Evolutionary conservation across 2,329 filamentous ascomycete species (phyloP), one percentile per base, ranked within the genome.

Genomic region (Pyricularia grisea): DNA sequence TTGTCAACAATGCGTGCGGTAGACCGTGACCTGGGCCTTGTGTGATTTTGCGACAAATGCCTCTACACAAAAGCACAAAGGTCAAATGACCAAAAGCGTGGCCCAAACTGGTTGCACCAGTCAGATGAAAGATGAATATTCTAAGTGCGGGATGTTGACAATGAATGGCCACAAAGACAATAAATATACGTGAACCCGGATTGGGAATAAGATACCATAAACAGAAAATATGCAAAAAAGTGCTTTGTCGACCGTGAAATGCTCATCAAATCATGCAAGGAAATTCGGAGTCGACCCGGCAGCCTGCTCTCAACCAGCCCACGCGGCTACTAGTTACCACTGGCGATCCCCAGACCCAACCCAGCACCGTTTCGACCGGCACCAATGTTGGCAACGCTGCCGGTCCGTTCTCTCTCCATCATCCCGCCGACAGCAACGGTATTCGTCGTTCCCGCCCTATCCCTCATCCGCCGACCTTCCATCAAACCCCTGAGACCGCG

Each of bases 401-500:
- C 64, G 12, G 42, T 55, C 20, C 42, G n/a, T n/a, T 55, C 64
- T 23, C 64, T 36, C 30, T 30, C 30, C 20, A 23, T n/a, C 17
- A n/a, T 17, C 30, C 14, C 20, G 2, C 42, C 27, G 6, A 23
- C 66, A 28, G 23, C 28, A 55, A 36, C 66, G 27, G 42, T 28
- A n/a, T 17, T 14, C 55, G 71, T 73, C 27, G 82, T 85, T 11
- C 84, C 84, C 3, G 83, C 84, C 72, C 92, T 83, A 78, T 97
- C 93, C 64, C 94, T 84, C 82, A 97, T 89, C 70, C 94, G 85
- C 64, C 94, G 84, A 3, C 94, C 94, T 78, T 98, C 95, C 95
- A 99, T 98, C 73, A 99, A 79, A 0, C 95, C 95, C 70, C 94
- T 85, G 50, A 99, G 79, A 0, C 95, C 95, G 68, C 95, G 86